These are phyloP conservation scores for Nigrograna mackinnonii DNA, from an alignment of 2,329 filamentous ascomycete genomes.

Conservation along the genomic window DNA sequence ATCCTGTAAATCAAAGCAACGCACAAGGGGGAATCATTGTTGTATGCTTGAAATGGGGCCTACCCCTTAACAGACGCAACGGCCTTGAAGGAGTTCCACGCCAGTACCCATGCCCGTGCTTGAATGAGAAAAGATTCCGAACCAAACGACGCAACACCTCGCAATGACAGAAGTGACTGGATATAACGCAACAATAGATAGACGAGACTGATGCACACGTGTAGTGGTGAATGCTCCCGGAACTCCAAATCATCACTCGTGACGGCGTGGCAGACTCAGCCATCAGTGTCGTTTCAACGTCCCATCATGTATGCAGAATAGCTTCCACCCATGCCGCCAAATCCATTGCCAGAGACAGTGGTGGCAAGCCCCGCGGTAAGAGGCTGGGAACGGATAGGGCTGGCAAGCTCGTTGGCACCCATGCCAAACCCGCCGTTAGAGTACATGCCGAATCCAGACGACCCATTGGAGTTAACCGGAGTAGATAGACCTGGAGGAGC, in stretches of 20 bases:
- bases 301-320: constrained; percentile 46
- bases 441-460: constrained; percentile 39
- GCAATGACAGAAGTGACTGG: constrained; percentile 47
- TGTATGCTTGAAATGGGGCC: constrained; percentile 46
- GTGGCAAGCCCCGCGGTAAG: constrained; percentile 38
- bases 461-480: constrained; percentile 30
- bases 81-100: constrained; percentile 37
- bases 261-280: constrained; percentile 25
- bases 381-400: constrained; percentile 24
- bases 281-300: constrained; percentile 24
- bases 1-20: constrained; percentile 35
- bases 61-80: constrained; percentile 36
- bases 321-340: constrained; percentile 30
- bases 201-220: constrained; percentile 35
- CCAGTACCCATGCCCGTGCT: constrained; percentile 44
- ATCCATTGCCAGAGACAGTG: constrained; percentile 32
- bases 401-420: constrained; percentile 36
- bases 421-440: constrained; percentile 41
- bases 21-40: constrained; percentile 49
- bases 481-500: constrained; percentile 71
- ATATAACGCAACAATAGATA: constrained; percentile 42
- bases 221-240: constrained; percentile 30
- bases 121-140: constrained; percentile 36
- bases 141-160: constrained; percentile 42
- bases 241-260: constrained; percentile 41